Evolutionary conservation across 1,284 basidiomycete species (phyloP), one percentile per base, ranked within the genome.

Genomic region (Cutaneotrichosporon sp.): DNA sequence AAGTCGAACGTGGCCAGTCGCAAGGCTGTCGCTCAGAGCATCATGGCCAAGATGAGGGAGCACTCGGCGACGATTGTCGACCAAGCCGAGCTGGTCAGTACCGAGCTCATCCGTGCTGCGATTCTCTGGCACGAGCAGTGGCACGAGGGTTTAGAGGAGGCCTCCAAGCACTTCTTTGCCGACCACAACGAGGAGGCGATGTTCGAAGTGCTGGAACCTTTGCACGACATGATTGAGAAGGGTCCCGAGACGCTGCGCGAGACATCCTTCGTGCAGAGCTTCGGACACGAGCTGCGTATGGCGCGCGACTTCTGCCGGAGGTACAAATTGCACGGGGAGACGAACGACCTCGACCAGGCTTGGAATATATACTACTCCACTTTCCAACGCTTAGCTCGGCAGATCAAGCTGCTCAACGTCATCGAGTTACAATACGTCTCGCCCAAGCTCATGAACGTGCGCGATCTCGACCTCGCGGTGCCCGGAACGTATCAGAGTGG

Each of bases 361-460:
- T 98, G 96, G 96, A 96, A 98, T 67, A 89, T 98, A 26, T 99
- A 99, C 76, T 98, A 97, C 68, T 85, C 86, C 87, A 87, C 97
- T 27, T 98, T 98, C 80, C 90, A 91, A 76, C 91, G 92, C 70
- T 87, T 98, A 54, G 88, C 96, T 70, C 97, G 96, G 76, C 91
- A 93, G 67, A 75, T 98, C 49, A 90, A 91, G 26, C 83, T 88
- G 51, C 79, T 97, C 38, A 92, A 88, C 27, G 88, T 90, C 5
- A 81, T 99, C 48, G 96, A 98, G 71, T 77, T 99, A 62, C 94
- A 98, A 81, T 97, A 97, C 64, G 94, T 97, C 8, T 97, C 96
- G 29, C 96, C 96, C 4, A 86, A 87, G 66, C 78, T 99, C 17
- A 79, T 98, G 52, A 90, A 88, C 63, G 87, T 90, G 33, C 82